Conservation (phyloP, 352 stramenopile genomes). For the Discostella stelligera region DNA sequence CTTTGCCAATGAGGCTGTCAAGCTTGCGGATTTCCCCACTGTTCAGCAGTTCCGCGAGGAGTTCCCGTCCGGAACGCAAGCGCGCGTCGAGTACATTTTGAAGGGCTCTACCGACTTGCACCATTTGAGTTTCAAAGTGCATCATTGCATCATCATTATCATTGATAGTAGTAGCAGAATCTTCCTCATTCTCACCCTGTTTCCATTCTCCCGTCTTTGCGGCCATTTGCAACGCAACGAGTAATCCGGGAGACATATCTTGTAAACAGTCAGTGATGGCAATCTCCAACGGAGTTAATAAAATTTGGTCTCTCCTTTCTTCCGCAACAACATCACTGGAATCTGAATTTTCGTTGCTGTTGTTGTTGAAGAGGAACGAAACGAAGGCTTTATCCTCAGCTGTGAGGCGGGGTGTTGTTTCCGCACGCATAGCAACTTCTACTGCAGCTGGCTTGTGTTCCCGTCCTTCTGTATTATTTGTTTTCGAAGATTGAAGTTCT, state of each 20-base stretch:
- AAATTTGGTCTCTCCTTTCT: neutral
- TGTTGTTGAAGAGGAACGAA: conserved; percentile 18
- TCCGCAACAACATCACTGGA: neutral
- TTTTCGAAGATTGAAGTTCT: neutral
- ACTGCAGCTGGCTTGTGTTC: neutral
- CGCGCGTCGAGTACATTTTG: conserved; percentile 56
- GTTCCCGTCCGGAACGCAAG: conserved; percentile 47
- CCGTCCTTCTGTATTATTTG: neutral
- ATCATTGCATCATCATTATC: conserved; percentile 8
- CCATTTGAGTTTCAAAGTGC: conserved; percentile 37
- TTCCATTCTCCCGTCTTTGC: conserved; percentile 34
- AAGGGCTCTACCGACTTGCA: conserved; percentile 48
- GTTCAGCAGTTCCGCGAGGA: conserved; percentile 62
- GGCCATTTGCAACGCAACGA: conserved; percentile 46
- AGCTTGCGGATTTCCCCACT: conserved; percentile 82
- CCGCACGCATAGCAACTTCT: neutral
- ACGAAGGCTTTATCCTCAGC: conserved; percentile 32
- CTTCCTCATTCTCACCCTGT: neutral
- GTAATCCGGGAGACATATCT: conserved; percentile 34
- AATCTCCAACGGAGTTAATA: conserved; percentile 23
- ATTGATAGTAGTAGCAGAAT: neutral
- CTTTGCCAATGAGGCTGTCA: conserved; percentile 75
- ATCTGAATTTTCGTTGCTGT: neutral
- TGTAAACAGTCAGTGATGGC: conserved; percentile 31
- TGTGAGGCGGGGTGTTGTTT: conserved; percentile 30